Evolutionary conservation across 495 filamentous ascomycete species (phyloP), one percentile per base, ranked within the genome.

Genomic region (Zalerion maritima): DNA sequence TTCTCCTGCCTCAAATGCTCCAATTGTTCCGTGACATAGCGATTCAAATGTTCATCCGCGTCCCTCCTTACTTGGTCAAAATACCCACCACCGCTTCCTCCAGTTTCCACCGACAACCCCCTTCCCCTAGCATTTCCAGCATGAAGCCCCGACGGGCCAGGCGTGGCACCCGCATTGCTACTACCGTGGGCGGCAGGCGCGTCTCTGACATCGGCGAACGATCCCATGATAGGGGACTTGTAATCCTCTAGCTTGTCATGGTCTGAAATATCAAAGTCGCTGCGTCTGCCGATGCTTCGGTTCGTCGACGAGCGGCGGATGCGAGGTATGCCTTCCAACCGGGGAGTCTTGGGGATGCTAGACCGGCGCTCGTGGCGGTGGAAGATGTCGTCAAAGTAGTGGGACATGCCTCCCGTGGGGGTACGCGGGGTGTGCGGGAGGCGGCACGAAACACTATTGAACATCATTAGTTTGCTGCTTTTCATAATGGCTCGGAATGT

Each of bases 351-450:
- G 36, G 38, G 40, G 4, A 47, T 38, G 15, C 47, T 52, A 18
- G 35, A 34, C 17, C 40, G 37, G 14, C 40, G 38, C 15, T 48
- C 28, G 28, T 64, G 57, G 3, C 72, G 54, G 14, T 72, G 71
- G 57, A 91, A 81, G 37, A 85, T 71, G 38, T 96, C 87, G 42
- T 96, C 87, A 45, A 96, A 96, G 58, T 94, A 94, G 51, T 94
- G 85, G 6, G 73, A 64, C 48, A 85, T 85, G 20, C 78, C 81
- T 1, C 71, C 68, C 7, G 73, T 69, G 14, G 87, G 87, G 7
- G 81, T 87, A 14, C 84, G 78, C 3, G 87, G 87, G 0, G 87
- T 96, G 47, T 93, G 83, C 0, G 87, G 87, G 14, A 94, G 68
- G 40, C 87, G 81, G 54, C 87, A 96, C 45, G 71, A 91, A 40